Conservation (phyloP, 2,329 filamentous ascomycete genomes). For the Myotisia sp. region DNA sequence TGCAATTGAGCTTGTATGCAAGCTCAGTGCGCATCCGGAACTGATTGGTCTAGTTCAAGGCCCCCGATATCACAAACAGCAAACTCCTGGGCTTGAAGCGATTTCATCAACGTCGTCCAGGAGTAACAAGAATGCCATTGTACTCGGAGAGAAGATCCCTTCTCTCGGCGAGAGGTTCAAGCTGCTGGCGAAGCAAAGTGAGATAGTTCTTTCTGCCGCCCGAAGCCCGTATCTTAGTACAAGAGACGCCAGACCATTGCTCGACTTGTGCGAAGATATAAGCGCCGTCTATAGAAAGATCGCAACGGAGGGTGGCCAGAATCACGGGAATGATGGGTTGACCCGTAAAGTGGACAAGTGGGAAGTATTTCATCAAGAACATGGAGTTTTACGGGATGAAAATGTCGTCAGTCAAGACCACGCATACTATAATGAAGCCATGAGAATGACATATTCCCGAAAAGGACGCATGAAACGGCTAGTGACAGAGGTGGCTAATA, state of each 20-base stretch:
- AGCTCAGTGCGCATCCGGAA: constrained; percentile 21
- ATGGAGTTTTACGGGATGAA: constrained; percentile 26
- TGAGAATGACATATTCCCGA: constrained; percentile 10
- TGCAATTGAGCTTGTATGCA: constrained; percentile 28
- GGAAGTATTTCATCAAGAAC: constrained; percentile 20
- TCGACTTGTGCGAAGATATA: constrained; percentile 24
- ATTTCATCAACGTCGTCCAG: constrained; percentile 15
- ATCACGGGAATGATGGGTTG: not conserved
- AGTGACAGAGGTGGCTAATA: constrained; percentile 32
- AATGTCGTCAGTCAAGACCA: constrained; percentile 20
- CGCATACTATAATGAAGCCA: constrained; percentile 12
- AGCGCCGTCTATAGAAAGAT: constrained; percentile 18
- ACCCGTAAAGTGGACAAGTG: constrained; percentile 14
- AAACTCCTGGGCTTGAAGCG: constrained; percentile 23
- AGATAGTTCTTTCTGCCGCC: constrained; percentile 18
- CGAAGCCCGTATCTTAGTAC: constrained; percentile 14
- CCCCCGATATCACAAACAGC: constrained; percentile 22
- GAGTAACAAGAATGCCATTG: constrained; percentile 1
- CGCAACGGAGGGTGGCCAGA: constrained; percentile 4
- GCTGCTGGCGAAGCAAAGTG: constrained; percentile 21
- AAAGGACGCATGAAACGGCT: constrained; percentile 36
- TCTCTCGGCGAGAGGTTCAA: constrained; percentile 13
- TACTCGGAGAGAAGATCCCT: constrained; percentile 10
- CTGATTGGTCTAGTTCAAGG: constrained; percentile 22
- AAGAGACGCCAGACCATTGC: constrained; percentile 17